Evolutionary conservation across 1,139 yeast species (phyloP).

Genomic region (Saccharomycopsis hybrid): DNA sequence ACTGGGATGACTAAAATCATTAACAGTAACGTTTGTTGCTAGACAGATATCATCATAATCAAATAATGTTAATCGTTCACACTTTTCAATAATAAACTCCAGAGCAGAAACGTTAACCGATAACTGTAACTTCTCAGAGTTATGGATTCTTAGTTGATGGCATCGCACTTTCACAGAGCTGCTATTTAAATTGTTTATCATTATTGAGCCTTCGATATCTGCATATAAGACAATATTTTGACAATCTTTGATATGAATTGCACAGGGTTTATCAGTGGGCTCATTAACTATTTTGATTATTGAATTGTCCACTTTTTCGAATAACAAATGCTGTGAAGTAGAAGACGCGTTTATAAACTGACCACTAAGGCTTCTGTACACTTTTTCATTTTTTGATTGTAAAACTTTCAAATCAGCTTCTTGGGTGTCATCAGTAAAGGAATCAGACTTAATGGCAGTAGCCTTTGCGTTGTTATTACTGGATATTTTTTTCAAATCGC

Average conservation of each 20-base stretch:
- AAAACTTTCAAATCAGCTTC: neutral
- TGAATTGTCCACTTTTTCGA: neutral
- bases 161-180: conserved; percentile 5
- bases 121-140: conserved; percentile 1
- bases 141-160: conserved; percentile 18
- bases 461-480: neutral
- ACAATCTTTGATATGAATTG: conserved; percentile 6
- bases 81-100: conserved; percentile 12
- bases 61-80: conserved; percentile 1
- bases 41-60: neutral
- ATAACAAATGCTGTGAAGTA: neutral
- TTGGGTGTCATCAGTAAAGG: no score
- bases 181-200: conserved; percentile 4
- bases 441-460: no score
- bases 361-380: neutral
- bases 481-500: neutral
- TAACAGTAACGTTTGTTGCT: conserved; percentile 1
- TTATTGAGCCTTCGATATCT: conserved; percentile 10
- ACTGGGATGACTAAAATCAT: conserved; percentile 17
- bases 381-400: neutral
- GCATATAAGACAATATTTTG: neutral
- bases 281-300: neutral
- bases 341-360: neutral
- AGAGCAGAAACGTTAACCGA: neutral
- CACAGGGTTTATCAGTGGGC: no score